phyloP scores from a whole-genome alignment of 768 basidiomycete species.

The Kwoniella bestiolae region DNA sequence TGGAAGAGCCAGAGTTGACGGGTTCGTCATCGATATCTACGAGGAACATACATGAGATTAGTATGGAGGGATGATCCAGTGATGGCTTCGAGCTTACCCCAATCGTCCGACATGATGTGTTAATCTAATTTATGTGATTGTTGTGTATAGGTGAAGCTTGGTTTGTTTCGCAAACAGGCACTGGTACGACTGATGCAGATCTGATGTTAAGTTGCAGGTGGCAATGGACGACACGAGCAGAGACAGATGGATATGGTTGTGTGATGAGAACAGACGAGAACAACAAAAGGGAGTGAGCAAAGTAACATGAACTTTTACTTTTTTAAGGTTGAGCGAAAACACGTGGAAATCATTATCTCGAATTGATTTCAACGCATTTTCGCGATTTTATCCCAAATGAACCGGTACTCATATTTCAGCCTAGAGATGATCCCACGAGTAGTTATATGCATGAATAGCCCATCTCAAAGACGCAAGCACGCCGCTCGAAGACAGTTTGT shows the following conservation, averaged over 20 bases:
- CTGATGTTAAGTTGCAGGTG: not conserved
- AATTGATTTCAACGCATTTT: constrained; percentile 14
- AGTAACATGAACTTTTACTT: not conserved
- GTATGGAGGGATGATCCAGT: not conserved
- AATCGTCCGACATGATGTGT: constrained; percentile 47
- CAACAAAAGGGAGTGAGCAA: not conserved
- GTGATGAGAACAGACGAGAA: not conserved
- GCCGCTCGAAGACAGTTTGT: too few species aligned
- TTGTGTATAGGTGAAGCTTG: not conserved
- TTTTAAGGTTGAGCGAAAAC: not conserved
- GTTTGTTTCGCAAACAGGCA: not conserved
- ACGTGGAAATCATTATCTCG: not conserved
- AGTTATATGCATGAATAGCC: too few species aligned
- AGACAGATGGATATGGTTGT: not conserved
- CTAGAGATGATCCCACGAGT: too few species aligned
- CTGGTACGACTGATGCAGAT: not conserved
- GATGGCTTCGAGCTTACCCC: constrained; percentile 36
- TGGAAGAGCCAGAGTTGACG: constrained; percentile 48
- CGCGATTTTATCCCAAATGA: constrained; percentile 23
- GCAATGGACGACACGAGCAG: not conserved
- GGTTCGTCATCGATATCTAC: constrained; percentile 48
- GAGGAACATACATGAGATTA: not conserved
- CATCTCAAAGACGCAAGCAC: too few species aligned
- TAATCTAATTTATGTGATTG: not conserved
- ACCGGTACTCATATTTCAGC: too few species aligned